Conservation (phyloP, 345 rosid species). For the Populus euphratica region DNA sequence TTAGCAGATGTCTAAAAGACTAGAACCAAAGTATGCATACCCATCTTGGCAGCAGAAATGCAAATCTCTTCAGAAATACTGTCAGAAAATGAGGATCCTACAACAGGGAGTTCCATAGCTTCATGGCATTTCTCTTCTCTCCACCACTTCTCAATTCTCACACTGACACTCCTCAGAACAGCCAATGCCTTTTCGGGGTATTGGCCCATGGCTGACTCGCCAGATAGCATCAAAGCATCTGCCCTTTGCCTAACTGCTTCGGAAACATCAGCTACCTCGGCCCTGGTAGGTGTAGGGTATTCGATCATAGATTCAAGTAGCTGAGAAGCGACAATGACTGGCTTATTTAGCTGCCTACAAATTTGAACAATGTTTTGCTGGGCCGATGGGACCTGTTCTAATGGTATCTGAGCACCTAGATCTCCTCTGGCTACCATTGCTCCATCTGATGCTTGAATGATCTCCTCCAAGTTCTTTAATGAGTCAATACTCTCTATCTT, state of each 20-base stretch:
- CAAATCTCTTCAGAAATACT: constrained; percentile 93
- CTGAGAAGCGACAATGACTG: constrained; percentile 95
- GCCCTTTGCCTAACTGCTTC: constrained; percentile 98
- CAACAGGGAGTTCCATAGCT: constrained; percentile 62
- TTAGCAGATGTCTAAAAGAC: background rate
- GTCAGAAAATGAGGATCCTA: constrained; percentile 71
- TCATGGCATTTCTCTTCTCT: constrained; percentile 90
- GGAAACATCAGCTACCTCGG: constrained; percentile 98
- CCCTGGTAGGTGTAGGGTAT: constrained; percentile 98
- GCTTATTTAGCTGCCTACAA: constrained; percentile 89
- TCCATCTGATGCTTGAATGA: constrained; percentile 87
- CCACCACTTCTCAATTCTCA: constrained; percentile 98
- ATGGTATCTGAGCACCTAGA: constrained; percentile 96
- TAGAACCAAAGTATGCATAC: constrained; percentile 36
- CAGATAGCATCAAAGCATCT: constrained; percentile 97
- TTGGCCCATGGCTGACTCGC: constrained; percentile 99
- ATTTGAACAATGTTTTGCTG: constrained; percentile 80
- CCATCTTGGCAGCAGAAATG: constrained; percentile 97
- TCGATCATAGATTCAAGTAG: constrained; percentile 98
- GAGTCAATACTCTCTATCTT: constrained; percentile 97
- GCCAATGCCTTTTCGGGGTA: constrained; percentile 93
- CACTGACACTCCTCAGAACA: constrained; percentile 86
- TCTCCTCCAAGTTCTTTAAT: constrained; percentile 81
- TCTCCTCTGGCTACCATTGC: constrained; percentile 99
- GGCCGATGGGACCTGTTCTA: constrained; percentile 97